Evolutionary conservation across 2,329 filamentous ascomycete species (phyloP).

Genomic region (Aspergillus versicolor): DNA sequence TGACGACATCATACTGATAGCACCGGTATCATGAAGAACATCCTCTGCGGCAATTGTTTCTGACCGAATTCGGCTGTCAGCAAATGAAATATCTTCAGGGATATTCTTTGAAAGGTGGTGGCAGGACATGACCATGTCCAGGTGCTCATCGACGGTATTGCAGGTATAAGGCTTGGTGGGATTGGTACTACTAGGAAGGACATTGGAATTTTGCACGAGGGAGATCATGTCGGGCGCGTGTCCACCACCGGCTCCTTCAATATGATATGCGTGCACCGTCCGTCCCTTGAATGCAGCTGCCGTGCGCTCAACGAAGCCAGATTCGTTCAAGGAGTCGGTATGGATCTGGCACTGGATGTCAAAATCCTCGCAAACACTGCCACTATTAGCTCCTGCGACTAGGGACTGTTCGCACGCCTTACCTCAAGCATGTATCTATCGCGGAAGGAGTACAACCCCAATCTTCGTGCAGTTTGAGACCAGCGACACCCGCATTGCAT

Average conservation of each 20-base stretch:
- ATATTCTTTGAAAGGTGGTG: constrained; percentile 92
- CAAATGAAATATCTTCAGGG: constrained; percentile 92
- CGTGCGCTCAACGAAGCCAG: constrained; percentile 93
- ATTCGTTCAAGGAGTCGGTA: constrained; percentile 94
- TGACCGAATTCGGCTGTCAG: constrained; percentile 87
- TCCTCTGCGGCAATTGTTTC: constrained; percentile 97
- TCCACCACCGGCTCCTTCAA: constrained; percentile 89
- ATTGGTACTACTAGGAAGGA: constrained; percentile 87
- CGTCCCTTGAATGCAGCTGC: constrained; percentile 80
- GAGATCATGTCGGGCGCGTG: constrained; percentile 96
- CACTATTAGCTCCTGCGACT: too few species aligned
- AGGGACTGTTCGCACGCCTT: too few species aligned
- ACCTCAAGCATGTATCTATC: constrained; percentile 75
- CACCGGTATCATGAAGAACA: constrained; percentile 88
- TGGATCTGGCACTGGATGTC: constrained; percentile 94
- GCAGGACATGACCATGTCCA: constrained; percentile 98
- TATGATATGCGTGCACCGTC: constrained; percentile 95
- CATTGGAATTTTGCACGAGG: constrained; percentile 84
- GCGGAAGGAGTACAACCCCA: constrained; percentile 91
- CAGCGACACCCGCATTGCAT: constrained; percentile 77
- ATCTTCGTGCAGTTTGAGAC: constrained; percentile 92
- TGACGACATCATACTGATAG: constrained; percentile 96
- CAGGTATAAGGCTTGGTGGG: constrained; percentile 85
- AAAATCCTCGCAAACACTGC: constrained; percentile 77
- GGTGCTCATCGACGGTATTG: constrained; percentile 93